Percentiles rank a stretch among this genome's conserved stretches.
Conservation (phyloP, 768 basidiomycete species). For the Pisolithus orientalis region DNA sequence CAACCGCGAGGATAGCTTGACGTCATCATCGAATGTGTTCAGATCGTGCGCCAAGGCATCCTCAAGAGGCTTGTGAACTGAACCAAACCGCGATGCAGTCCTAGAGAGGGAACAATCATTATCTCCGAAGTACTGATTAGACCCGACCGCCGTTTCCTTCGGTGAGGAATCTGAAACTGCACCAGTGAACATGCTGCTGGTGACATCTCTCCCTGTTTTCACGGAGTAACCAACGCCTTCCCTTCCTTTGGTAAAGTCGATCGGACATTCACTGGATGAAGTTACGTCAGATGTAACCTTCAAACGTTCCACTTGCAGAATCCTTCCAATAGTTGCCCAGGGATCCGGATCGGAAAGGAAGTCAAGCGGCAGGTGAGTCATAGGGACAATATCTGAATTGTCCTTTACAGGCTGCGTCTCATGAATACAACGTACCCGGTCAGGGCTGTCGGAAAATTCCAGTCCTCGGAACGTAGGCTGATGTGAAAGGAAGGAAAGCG, state of each 20-base stretch:
- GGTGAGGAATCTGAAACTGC: not conserved
- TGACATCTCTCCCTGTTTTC: not conserved
- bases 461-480: not conserved
- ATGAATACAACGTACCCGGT: not conserved
- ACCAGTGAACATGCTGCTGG: not conserved
- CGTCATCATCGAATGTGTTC: not conserved
- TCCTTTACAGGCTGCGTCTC: not conserved
- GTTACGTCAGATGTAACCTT: not conserved
- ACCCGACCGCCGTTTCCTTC: not conserved
- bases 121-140: not conserved
- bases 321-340: slow-evolving; percentile 25
- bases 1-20: not conserved
- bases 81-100: too few species aligned
- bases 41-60: not conserved
- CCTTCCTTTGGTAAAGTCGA: slow-evolving; percentile 17
- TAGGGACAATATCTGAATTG: not conserved
- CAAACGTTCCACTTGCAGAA: slow-evolving; percentile 13
- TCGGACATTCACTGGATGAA: not conserved
- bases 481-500: not conserved
- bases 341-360: slow-evolving; percentile 27
- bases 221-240: slow-evolving; percentile 23
- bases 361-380: slow-evolving; percentile 11
- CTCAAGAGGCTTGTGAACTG: too few species aligned
- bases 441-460: not conserved
- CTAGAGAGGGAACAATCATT: not conserved